A percentile compares a stretch with the other conserved stretches of the same genome.
Conservation (phyloP, 2,329 filamentous ascomycete genomes). For the Aspergillus transmontanensis region DNA sequence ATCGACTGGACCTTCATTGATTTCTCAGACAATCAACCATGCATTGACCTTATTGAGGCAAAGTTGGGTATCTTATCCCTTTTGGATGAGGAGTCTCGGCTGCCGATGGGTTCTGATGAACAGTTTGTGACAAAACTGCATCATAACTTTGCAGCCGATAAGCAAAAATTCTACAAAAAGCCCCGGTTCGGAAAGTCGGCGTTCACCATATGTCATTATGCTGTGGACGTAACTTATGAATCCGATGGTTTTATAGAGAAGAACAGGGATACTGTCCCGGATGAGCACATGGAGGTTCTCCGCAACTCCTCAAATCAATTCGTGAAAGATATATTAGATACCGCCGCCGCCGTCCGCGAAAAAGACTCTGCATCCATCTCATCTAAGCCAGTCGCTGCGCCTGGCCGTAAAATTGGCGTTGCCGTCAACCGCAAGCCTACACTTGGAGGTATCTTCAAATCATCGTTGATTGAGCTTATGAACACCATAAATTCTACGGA, state of each 20-base stretch:
- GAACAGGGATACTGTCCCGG: slow-evolving; percentile 96
- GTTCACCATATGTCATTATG: slow-evolving; percentile 98
- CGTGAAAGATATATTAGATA: slow-evolving; percentile 79
- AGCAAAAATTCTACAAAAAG: slow-evolving; percentile 98
- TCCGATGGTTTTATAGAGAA: slow-evolving; percentile 99
- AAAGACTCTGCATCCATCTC: slow-evolving; percentile 72
- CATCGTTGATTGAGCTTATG: slow-evolving; percentile 97
- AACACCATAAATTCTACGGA: slow-evolving; percentile 96
- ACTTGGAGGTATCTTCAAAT: slow-evolving; percentile 97
- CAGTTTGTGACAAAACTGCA: slow-evolving; percentile 96
- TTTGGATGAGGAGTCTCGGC: slow-evolving; percentile 90
- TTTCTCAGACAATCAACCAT: slow-evolving; percentile 98
- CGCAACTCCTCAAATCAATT: slow-evolving; percentile 82
- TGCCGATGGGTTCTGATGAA: slow-evolving; percentile 97
- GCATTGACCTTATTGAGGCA: slow-evolving; percentile 96
- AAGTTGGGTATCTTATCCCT: slow-evolving; percentile 91
- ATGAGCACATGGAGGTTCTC: slow-evolving; percentile 95
- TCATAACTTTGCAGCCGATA: slow-evolving; percentile 85
- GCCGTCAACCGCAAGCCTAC: slow-evolving; percentile 96
- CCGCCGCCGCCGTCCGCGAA: slow-evolving; percentile 83
- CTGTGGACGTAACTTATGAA: slow-evolving; percentile 96
- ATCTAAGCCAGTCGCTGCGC: slow-evolving; percentile 71
- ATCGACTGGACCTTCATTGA: slow-evolving; percentile 99
- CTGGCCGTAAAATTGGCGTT: slow-evolving; percentile 83
- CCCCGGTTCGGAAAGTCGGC: slow-evolving; percentile 95